Evolutionary conservation across 2,329 filamentous ascomycete genomes (phyloP), one percentile per base, ranked within the genome.

Genomic region (Aspergillus amoenus): DNA sequence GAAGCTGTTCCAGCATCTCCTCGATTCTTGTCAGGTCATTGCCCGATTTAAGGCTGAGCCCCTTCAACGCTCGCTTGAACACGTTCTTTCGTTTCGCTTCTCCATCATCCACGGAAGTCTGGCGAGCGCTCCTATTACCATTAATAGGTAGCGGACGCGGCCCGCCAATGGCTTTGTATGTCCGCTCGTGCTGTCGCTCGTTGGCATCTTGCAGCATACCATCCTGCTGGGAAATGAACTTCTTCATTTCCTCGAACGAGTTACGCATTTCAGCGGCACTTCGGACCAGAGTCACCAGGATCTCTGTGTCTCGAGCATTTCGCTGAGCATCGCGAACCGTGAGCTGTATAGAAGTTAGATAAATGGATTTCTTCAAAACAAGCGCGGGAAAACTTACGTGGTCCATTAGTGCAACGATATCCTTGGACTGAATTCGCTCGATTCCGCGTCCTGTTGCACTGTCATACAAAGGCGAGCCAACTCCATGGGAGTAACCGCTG

Each of bases 391-490:
- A 50, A 80, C 85, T 81, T 77, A 88, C 84, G 74, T 99, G 94
- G 71, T 99, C 93, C 94, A 99, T 99, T 59, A 99, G 79, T 22
- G 93, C 91, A 62, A 99, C 89, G 66, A 99, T 95, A 69, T 99
- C 94, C 76, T 95, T 94, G 45, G 92, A 96, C 72, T 97, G 89
- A 51, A 99, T 97, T 47, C 88, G 84, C 64, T 97, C 93, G 52
- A 96, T 89, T 34, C 92, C 93, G 61, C 86, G 87, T 52, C 93
- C 93, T 1, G 90, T 96, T 3, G 93, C 84, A 58, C 90, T 87
- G 70, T 99, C 94, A 68, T 96, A 97, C 18, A 97, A 81, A 3
- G 93, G 93, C 30, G 92, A 94, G 3, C 82, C 83, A 84, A 97
- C 91, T 45, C 93, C 93, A 68, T 97, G 91, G 7, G 93, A 97